Evolutionary conservation across 768 basidiomycete genomes (phyloP).

Genomic region (Austroboletus eburneus): DNA sequence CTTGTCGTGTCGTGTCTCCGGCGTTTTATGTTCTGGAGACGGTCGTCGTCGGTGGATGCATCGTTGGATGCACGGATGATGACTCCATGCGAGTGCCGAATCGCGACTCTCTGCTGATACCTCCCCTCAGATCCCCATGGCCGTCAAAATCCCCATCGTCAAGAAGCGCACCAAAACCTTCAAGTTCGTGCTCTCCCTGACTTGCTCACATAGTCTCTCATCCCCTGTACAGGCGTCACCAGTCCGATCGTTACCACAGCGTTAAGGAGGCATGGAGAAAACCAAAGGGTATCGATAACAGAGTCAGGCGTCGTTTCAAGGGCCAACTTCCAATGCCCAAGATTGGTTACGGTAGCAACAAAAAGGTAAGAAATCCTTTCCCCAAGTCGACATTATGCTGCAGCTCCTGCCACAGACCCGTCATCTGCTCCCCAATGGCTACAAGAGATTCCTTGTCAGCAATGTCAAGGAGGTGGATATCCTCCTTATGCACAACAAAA

Average conservation of each 20-base stretch:
- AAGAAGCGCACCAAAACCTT: conserved; percentile 98
- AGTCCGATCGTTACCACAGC: conserved; percentile 94
- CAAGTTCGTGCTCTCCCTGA: conserved; percentile 60
- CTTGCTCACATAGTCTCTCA: conserved; percentile 13
- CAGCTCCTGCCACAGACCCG: conserved; percentile 55
- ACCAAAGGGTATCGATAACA: conserved; percentile 99
- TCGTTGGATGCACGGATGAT: conserved; percentile 20
- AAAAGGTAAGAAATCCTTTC: conserved; percentile 57
- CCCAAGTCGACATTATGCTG: not conserved
- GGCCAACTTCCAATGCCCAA: conserved; percentile 96
- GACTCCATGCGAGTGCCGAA: not conserved
- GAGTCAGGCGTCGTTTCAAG: conserved; percentile 92
- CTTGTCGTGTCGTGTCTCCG: not conserved
- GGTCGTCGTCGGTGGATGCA: conserved; percentile 21
- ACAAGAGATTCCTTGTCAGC: conserved; percentile 93
- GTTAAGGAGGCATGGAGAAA: conserved; percentile 99
- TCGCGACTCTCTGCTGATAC: conserved; percentile 12
- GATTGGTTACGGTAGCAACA: conserved; percentile 76
- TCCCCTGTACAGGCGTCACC: conserved; percentile 74
- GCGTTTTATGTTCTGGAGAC: not conserved
- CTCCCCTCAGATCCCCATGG: conserved; percentile 37
- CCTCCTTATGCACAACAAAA: conserved; percentile 97
- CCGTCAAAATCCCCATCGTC: conserved; percentile 64
- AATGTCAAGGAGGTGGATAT: conserved; percentile 93
- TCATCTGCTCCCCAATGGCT: conserved; percentile 92